A percentile compares a stretch with the other conserved stretches of the same genome.
Evolutionary conservation across 768 basidiomycete genomes (phyloP).

Genomic region (Tulasnella sp.): DNA sequence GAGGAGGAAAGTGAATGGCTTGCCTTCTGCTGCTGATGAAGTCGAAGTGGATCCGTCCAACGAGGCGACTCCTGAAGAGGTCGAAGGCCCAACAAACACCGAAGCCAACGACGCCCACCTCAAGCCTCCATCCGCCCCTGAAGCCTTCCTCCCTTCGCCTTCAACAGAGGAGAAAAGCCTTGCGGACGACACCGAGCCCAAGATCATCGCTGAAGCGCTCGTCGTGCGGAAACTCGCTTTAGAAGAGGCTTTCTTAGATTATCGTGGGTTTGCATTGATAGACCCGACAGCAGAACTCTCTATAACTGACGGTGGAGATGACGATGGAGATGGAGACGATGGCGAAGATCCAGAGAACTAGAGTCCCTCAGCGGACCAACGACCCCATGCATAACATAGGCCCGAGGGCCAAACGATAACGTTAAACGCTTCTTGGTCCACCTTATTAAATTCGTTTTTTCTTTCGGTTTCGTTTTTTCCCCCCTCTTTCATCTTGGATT

Average conservation of each 20-base stretch:
- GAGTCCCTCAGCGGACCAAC: neutral
- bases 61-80: neutral
- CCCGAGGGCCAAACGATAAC: neutral
- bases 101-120: neutral
- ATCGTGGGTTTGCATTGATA: slow-evolving; percentile 22
- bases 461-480: slow-evolving; percentile 10
- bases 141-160: neutral
- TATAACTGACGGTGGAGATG: neutral
- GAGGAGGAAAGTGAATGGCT: neutral
- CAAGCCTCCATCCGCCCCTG: neutral
- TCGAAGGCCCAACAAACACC: neutral
- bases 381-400: neutral
- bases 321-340: neutral
- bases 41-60: neutral
- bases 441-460: no score
- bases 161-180: neutral
- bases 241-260: slow-evolving; percentile 61
- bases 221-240: slow-evolving; percentile 72
- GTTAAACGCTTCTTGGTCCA: neutral
- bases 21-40: neutral
- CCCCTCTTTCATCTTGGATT: neutral
- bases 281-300: neutral
- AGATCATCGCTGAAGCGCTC: slow-evolving; percentile 76
- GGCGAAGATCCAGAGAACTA: neutral
- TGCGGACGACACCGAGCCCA: slow-evolving; percentile 37